Percentiles rank a stretch among this genome's conserved stretches.
Evolutionary conservation across 2,329 filamentous ascomycete species (phyloP).

Genomic region (Microsporum audouinii): DNA sequence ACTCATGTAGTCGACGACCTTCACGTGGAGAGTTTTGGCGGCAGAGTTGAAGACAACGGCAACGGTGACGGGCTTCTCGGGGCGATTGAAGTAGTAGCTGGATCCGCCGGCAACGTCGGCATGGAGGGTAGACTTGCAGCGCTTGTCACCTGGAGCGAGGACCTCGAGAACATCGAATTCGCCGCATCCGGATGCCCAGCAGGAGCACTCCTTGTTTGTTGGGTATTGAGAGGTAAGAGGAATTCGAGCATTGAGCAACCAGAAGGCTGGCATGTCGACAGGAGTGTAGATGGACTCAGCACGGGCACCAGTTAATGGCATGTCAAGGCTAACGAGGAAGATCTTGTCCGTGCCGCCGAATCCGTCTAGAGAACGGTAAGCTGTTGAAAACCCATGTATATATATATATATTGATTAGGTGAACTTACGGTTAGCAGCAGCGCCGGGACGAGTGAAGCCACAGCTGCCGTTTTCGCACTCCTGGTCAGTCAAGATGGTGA

Average conservation of each 20-base stretch:
- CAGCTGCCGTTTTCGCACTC: conserved; percentile 39
- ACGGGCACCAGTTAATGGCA: conserved; percentile 50
- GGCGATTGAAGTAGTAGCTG: conserved; percentile 61
- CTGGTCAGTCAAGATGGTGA: conserved; percentile 42
- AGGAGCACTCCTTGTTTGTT: conserved; percentile 50
- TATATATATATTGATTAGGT: neutral
- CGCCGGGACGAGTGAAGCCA: conserved; percentile 39
- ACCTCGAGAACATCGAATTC: conserved; percentile 69
- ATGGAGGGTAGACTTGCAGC: conserved; percentile 62
- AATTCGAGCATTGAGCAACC: conserved; percentile 64
- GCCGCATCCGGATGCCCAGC: conserved; percentile 59
- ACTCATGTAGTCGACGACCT: conserved; percentile 35
- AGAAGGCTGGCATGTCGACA: conserved; percentile 64
- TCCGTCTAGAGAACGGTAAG: conserved; percentile 38
- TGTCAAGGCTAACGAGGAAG: conserved; percentile 62
- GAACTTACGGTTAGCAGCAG: conserved; percentile 40
- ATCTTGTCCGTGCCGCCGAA: conserved; percentile 59
- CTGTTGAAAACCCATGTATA: neutral
- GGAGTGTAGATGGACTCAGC: conserved; percentile 55
- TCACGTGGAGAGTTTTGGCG: conserved; percentile 45
- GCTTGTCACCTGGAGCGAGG: conserved; percentile 51
- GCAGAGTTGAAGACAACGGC: conserved; percentile 50
- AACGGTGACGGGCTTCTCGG: conserved; percentile 50
- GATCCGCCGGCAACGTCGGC: conserved; percentile 47
- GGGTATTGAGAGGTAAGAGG: conserved; percentile 58